A percentile compares a stretch with the other conserved stretches of the same genome.
Conservation (phyloP, 768 basidiomycete species). For the Suillus decipiens region DNA sequence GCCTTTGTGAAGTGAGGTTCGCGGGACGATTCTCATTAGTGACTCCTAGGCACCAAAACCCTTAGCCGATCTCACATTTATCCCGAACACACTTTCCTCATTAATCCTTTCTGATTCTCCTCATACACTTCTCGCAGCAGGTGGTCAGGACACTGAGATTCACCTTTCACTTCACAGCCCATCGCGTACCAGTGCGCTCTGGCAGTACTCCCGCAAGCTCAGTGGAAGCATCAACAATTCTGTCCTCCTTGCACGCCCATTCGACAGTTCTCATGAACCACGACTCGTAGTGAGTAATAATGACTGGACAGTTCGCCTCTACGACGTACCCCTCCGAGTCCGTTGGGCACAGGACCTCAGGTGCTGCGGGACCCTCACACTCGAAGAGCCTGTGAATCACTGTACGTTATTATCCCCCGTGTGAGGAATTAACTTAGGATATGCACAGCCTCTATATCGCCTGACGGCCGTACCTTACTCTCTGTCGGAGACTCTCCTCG, state of each 20-base stretch:
- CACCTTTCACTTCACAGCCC: conserved; percentile 56
- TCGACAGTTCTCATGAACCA: conserved; percentile 70
- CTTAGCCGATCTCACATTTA: conserved; percentile 57
- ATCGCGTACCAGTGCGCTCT: conserved; percentile 32
- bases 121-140: conserved; percentile 69
- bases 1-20: conserved; percentile 17
- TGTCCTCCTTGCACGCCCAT: conserved; percentile 57
- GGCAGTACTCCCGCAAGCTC: conserved; percentile 58
- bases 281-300: conserved; percentile 86
- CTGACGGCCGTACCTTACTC: conserved; percentile 82
- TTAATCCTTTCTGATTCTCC: conserved; percentile 44
- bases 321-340: conserved; percentile 57
- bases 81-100: conserved; percentile 64
- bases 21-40: conserved; percentile 19
- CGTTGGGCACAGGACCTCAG: conserved; percentile 47
- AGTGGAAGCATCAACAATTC: conserved; percentile 82
- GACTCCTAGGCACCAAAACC: conserved; percentile 43
- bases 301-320: conserved; percentile 79
- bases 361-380: conserved; percentile 52
- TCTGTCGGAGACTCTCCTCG: conserved; percentile 91
- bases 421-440: conserved; percentile 8
- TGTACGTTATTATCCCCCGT: conserved; percentile 48
- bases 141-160: conserved; percentile 73
- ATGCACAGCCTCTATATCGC: conserved; percentile 78
- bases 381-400: conserved; percentile 79